Base-by-base conservation (phyloP, 1,284 basidiomycete genomes). In the Schizophyllum amplum region DNA sequence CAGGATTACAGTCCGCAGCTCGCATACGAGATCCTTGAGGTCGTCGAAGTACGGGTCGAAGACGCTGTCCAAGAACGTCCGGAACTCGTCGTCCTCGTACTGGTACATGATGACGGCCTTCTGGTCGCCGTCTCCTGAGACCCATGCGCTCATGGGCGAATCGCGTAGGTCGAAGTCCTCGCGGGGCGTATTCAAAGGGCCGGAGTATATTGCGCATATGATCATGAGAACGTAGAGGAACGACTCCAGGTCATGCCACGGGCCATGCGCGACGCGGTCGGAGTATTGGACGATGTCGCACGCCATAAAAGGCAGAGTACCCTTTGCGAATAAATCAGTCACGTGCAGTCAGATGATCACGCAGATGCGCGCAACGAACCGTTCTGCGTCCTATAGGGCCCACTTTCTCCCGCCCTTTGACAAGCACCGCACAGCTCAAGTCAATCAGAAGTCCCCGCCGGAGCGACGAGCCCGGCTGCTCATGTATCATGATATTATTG, bases 31-130 rank as follows among this genome's bases (percentile, higher is more conserved):
- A 5, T 42, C 23, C 22, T 57, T 55, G 23, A 60, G 53, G 17
- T 53, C 51, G 42, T 49, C 59, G 33, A 60, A 60, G 54, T 60
- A 60, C 22, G 55, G 59, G 5, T 53, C 50, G n/a, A 60, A 53
- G 9, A 3, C 48, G 15, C 1, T 2, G 6, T 27, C 9, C 24
- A 22, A 52, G 55, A 59, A 23, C n/a, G 9, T 15, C 47, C 20
- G 4, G 22, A 4, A 9, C 24, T 48, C 15, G n/a, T 6, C 27
- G 55, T 26, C 1, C 15, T 9, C 7, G 17, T 42, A 51, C 21
- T 4, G 5, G 15, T 56, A 54, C 7, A 20, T 4, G 47, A 5
- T 23, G 25, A 27, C 53, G 17, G 51, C 53, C 42, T 6, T 21
- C 1, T 11, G 11, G 33, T 51, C 55, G 7, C 5, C 17, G 47